These are phyloP conservation scores for Macrolepiota fuliginosa DNA, from an alignment of 768 basidiomycete genomes.

Conservation along the genomic window DNA sequence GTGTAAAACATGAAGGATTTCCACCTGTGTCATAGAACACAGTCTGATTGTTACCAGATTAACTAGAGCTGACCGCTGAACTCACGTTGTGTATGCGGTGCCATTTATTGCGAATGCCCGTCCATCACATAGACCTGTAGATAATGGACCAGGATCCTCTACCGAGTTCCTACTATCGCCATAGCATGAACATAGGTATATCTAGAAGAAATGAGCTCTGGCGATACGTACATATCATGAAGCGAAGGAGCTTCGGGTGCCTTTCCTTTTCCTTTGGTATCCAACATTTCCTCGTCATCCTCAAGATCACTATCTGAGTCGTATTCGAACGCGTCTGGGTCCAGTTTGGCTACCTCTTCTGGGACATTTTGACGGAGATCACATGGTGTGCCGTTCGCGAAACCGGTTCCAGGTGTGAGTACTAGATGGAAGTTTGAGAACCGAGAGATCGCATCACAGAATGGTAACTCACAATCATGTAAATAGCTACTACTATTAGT, in stretches of 20 bases:
- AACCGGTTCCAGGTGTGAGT: neutral
- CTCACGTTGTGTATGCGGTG: neutral
- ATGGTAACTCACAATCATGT: conserved; percentile 2
- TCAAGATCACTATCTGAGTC: conserved; percentile 14
- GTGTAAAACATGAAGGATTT: conserved; percentile 12
- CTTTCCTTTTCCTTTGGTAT: neutral
- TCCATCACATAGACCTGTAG: neutral
- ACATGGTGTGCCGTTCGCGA: neutral
- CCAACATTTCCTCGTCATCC: neutral
- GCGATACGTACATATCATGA: neutral
- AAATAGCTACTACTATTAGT: neutral
- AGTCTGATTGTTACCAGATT: neutral
- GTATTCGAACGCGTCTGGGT: conserved; percentile 9
- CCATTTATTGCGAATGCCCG: conserved; percentile 10
- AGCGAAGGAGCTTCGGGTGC: neutral
- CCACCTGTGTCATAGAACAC: neutral
- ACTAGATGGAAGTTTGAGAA: neutral
- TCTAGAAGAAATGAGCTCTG: too few species aligned
- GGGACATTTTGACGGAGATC: neutral
- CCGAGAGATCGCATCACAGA: neutral
- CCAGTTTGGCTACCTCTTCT: conserved; percentile 7
- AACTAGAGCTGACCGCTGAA: neutral
- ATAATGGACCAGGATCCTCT: neutral
- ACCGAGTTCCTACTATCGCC: too few species aligned
- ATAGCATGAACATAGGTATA: too few species aligned